Evolutionary conservation across 768 basidiomycete species (phyloP).

Genomic region (Suillus luteus): DNA sequence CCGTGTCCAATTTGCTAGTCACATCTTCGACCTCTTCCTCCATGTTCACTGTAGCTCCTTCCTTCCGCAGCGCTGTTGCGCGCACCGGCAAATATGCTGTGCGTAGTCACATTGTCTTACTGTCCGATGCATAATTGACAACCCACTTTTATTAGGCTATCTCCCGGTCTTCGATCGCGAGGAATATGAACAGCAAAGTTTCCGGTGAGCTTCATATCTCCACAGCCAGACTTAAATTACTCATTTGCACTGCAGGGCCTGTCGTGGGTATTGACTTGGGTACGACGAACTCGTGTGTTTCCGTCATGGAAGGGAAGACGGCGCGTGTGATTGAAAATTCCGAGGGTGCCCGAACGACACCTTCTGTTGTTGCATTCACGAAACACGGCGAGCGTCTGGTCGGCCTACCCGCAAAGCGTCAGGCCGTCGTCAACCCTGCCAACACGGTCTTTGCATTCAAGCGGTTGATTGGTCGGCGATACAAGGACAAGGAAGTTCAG

Average conservation of each 20-base stretch:
- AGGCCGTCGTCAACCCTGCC: slow-evolving; percentile 92
- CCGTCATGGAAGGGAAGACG: slow-evolving; percentile 94
- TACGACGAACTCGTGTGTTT: slow-evolving; percentile 89
- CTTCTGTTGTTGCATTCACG: slow-evolving; percentile 98
- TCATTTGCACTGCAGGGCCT: slow-evolving; percentile 52
- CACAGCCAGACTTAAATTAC: slow-evolving; percentile 2
- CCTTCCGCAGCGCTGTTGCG: slow-evolving; percentile 56
- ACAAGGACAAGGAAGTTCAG: slow-evolving; percentile 90
- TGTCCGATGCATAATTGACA: slow-evolving; percentile 9
- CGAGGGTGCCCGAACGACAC: slow-evolving; percentile 97
- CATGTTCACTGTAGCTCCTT: slow-evolving; percentile 76
- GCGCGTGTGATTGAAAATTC: slow-evolving; percentile 96
- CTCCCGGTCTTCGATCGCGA: slow-evolving; percentile 74
- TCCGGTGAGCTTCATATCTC: slow-evolving; percentile 53
- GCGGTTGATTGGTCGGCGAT: slow-evolving; percentile 92
- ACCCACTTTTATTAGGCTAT: slow-evolving; percentile 47
- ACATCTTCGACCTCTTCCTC: slow-evolving; percentile 47
- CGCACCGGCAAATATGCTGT: slow-evolving; percentile 69
- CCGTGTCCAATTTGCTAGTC: slow-evolving; percentile 33
- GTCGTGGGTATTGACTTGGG: slow-evolving; percentile 98
- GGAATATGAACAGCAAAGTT: slow-evolving; percentile 97
- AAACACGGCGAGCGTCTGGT: slow-evolving; percentile 97
- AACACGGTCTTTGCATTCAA: slow-evolving; percentile 97
- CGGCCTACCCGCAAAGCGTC: slow-evolving; percentile 95
- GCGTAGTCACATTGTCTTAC: slow-evolving; percentile 24